Base-by-base conservation (phyloP, 352 stramenopile genomes). In the Hyaloperonospora arabidopsidis region DNA sequence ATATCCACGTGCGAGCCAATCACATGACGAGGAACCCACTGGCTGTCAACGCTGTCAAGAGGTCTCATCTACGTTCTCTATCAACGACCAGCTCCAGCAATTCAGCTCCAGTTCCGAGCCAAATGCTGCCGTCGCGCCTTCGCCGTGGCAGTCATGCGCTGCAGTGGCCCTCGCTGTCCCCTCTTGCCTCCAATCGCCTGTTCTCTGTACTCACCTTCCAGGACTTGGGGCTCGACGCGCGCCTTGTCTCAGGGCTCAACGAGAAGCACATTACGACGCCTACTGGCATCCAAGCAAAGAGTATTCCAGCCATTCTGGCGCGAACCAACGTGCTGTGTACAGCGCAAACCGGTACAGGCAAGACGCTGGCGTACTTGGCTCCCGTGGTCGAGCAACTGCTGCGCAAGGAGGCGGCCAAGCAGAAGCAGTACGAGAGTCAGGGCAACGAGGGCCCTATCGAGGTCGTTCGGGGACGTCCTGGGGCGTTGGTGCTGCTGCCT, bases 341-440 rank as follows among this genome's bases (percentile, higher is more conserved):
- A 12, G 77, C 76, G 11, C 75, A 85, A 45, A 87, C 77, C 3
- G 77, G 77, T 12, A 87, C 75, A 2, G 77, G 77, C 49, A 87
- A 87, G 63, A 87, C 77, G 17, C 53, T 87, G 25, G 71, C 74
- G 28, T 87, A 86, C 43, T 53, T 87, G n/a, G 50, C 82, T 10
- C 77, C 77, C 0, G 45, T 84, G 0, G 55, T 84, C 18, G 76
- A 86, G 56, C 61, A 83, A 45, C 52, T 86, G 5, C 38, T 82
- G 12, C 67, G 76, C 5, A 53, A 65, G 7, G 76, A 86, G 36
- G 54, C 49, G 28, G 67, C 63, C 14, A 59, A 66, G 2, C 35
- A 52, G 35, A 67, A 55, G 29, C 45, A 59, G 28, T 18, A 54
- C 11, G 48, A 68, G 14, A 28, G 45, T 15, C 55, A 62, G 19